Evolutionary conservation across 768 basidiomycete species (phyloP).

Genomic region (Galerina marginata): DNA sequence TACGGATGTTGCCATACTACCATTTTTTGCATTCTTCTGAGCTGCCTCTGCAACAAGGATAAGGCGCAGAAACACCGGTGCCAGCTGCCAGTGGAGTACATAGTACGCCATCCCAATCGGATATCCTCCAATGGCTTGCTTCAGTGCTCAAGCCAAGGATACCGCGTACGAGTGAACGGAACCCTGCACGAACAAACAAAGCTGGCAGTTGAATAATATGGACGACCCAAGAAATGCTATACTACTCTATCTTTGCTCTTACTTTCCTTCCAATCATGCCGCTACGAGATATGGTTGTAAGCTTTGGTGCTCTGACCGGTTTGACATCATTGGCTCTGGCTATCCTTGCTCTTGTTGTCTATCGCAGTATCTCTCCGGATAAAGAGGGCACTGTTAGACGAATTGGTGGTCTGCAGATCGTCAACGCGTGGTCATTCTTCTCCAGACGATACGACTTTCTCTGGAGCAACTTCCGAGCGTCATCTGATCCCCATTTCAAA

Average conservation of each 20-base stretch:
- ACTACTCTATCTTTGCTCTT: not conserved
- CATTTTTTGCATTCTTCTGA: too few relatives aligned
- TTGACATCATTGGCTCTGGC: not conserved
- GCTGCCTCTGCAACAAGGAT: too few relatives aligned
- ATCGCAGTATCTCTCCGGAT: conserved; percentile 1
- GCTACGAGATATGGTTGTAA: not conserved
- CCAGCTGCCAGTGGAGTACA: too few relatives aligned
- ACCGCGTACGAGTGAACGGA: too few relatives aligned
- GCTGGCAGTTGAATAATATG: too few relatives aligned
- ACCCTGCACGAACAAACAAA: too few relatives aligned
- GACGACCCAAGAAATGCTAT: too few relatives aligned
- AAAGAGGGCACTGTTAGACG: conserved; percentile 10
- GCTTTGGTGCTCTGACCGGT: not conserved
- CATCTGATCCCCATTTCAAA: conserved; percentile 28
- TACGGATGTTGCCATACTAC: too few relatives aligned
- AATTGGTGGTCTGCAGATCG: conserved; percentile 29
- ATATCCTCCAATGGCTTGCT: too few relatives aligned
- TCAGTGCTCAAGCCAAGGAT: too few relatives aligned
- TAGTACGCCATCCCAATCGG: too few relatives aligned
- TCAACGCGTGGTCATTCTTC: conserved; percentile 38
- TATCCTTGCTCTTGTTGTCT: conserved; percentile 3
- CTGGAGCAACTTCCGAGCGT: conserved; percentile 28
- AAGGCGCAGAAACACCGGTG: too few relatives aligned
- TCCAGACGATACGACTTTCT: conserved; percentile 35
- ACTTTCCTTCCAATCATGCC: not conserved